Evolutionary conservation across 1,139 yeast genomes (phyloP), one percentile per base, ranked within the genome.

Genomic region (Taphrina betulina): DNA sequence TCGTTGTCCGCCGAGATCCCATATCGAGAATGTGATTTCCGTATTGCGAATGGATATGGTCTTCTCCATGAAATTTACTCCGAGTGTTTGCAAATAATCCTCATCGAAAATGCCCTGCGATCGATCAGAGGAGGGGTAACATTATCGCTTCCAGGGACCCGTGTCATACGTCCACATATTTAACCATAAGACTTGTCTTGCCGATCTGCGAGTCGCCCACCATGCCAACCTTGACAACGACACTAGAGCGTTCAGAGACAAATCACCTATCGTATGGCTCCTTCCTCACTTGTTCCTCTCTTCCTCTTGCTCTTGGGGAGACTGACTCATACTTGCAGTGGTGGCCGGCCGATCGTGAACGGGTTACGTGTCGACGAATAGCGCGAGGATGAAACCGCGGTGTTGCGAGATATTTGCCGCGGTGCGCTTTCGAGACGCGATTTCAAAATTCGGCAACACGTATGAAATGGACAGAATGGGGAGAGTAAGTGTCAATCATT

Each of bases 161-260:
- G n/a, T n/a, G n/a, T 41, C 88, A 81, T 53, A 95, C 95, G 67
- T 92, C 96, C 19, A 92, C 97, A 67, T 92, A 92, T 67, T 92
- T 90, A 29, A 90, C 96, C 98, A 92, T 92, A 58, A 92, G 72
- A 7, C 97, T 88, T 0, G 99, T 92, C 67, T 92, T 92, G 3
- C 99, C 99, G n/a, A 92, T 92, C 66, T 89, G 95, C 1, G 96
- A 95, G 69, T 94, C 98, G 7, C 99, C 99, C 55, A 92, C 83
- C 56, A 92, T 79, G 5, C 97, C 98, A 20, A 92, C 89, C 67
- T 92, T 94, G 50, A 92, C 76, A 8, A 94, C 88, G 37, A 89
- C 92, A 61, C 69, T 67, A 20, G 20, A 2, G 14, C 8, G 19
- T 5, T 17, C 7, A 20, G 36, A 22, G 29, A 22, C 23, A n/a